Evolutionary conservation across 2,329 filamentous ascomycete species (phyloP).

Genomic region (Colletotrichum gigasporum): DNA sequence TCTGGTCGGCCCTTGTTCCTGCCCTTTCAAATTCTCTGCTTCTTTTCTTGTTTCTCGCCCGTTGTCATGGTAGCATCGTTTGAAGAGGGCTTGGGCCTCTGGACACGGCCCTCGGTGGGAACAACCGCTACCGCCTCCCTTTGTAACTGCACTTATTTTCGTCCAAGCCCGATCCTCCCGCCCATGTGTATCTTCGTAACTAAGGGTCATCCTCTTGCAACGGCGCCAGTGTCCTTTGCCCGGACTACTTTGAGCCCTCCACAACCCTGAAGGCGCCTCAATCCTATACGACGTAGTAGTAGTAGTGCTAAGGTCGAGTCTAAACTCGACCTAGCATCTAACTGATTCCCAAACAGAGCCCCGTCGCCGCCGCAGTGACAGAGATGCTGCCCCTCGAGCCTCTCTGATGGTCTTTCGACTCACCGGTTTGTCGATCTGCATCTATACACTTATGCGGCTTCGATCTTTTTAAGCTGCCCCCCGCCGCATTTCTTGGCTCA

Average conservation of each 20-base stretch:
- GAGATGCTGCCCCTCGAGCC: not conserved
- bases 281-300: conserved; percentile 1
- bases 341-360: conserved; percentile 7
- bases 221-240: not conserved
- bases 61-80: not conserved
- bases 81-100: not conserved
- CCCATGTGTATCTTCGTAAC: not conserved
- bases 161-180: not conserved
- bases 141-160: not conserved
- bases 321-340: not conserved
- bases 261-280: not conserved
- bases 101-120: conserved; percentile 4
- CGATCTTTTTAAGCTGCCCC: conserved; percentile 1
- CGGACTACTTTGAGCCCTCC: not conserved
- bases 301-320: not conserved
- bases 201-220: not conserved
- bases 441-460: not conserved
- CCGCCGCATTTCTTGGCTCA: conserved; percentile 4
- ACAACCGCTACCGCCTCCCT: not conserved
- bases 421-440: conserved; percentile 11
- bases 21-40: no score
- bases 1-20: no score
- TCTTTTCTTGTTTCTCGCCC: not conserved
- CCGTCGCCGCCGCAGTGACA: conserved; percentile 3
- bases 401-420: not conserved